Base-by-base conservation (phyloP, 805 yeast genomes). In the Wickerhamiella galacta region DNA sequence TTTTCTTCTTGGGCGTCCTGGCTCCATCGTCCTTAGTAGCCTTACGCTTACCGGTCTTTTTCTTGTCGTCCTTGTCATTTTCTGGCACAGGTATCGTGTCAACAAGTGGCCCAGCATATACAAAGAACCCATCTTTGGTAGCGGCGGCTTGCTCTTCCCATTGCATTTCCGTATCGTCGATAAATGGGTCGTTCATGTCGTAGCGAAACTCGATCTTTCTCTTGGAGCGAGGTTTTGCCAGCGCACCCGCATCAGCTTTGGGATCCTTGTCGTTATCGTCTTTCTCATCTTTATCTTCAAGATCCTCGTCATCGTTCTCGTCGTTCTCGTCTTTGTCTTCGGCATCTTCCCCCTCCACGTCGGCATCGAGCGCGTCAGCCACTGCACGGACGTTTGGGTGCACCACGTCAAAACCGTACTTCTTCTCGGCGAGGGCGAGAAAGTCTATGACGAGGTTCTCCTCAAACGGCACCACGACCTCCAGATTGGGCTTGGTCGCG, bases 141-240 rank as follows among this genome's bases (percentile, higher is more conserved):
- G 87, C 73, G 2, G 87, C 85, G 6, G 93, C 73, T 47, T 79
- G 92, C 52, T 85, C 95, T 55, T 90, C 98, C 78, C 90, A 78
- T 36, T 72, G 68, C 44, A 83, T 60, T 55, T 90, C 99, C 11
- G 81, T 69, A 55, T 90, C 98, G 57, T 90, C 99, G 37, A 90
- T 90, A 48, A 90, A 90, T 2, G 96, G 98, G 54, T 90, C 99
- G 39, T 79, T 74, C 31, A 70, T 63, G 51, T 90, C 98, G 54
- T 90, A 90, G 49, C 80, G 82, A 2, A 95, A 95, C 22, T 83
- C 81, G 42, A 78, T 70, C 33, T 83, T 68, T 47, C 76, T 76
- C 25, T 69, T 64, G 45, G 62, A 61, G n/a, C n/a, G 17, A 12
- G 6, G 6, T 15, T 12, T 16, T 10, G 28, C n/a, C 26, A 9